A percentile compares a stretch with the other conserved stretches of the same genome.
These are phyloP conservation scores for Penicillium malachiteum DNA, from an alignment of 495 filamentous ascomycete species.

Conservation along the genomic window DNA sequence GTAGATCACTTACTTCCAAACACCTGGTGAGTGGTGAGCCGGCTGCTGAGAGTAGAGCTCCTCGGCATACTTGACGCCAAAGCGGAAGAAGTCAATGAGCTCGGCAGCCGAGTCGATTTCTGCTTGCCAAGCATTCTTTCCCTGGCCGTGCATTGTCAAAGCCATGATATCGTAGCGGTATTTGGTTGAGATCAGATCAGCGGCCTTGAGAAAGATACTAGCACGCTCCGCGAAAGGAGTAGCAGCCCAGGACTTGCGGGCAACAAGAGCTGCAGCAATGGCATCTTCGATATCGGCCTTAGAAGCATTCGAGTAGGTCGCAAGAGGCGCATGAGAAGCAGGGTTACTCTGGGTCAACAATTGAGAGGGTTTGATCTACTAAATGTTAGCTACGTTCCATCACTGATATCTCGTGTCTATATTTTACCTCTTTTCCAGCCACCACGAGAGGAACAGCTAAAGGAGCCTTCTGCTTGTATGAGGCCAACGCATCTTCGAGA, in stretches of 20 bases:
- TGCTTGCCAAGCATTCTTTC: slow-evolving; percentile 95
- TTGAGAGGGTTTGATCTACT: slow-evolving; percentile 36
- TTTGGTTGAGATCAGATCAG: slow-evolving; percentile 82
- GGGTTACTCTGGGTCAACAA: slow-evolving; percentile 67
- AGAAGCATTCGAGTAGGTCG: slow-evolving; percentile 75
- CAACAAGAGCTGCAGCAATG: slow-evolving; percentile 76
- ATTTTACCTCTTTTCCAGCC: slow-evolving; percentile 68
- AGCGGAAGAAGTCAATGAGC: slow-evolving; percentile 81
- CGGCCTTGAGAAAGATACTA: slow-evolving; percentile 92
- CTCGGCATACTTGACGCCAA: slow-evolving; percentile 86
- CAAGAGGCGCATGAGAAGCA: slow-evolving; percentile 70
- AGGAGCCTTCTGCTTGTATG: slow-evolving; percentile 32
- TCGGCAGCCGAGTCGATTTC: slow-evolving; percentile 96
- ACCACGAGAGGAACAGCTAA: slow-evolving; percentile 76
- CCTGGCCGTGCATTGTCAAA: slow-evolving; percentile 88
- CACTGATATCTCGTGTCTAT: too few species aligned
- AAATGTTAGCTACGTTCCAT: slow-evolving; percentile 2
- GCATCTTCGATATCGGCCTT: slow-evolving; percentile 69
- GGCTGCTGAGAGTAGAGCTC: slow-evolving; percentile 86
- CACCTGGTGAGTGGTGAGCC: slow-evolving; percentile 66
- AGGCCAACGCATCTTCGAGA: slow-evolving; percentile 66
- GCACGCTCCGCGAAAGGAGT: slow-evolving; percentile 85
- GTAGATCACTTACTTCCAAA: slow-evolving; percentile 63
- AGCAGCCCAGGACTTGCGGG: slow-evolving; percentile 77
- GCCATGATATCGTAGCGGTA: slow-evolving; percentile 94